Percentiles rank a stretch among this genome's conserved stretches.
phyloP scores from a whole-genome alignment of 2,329 filamentous ascomycete genomes.

The Pezicula rhizophila region DNA sequence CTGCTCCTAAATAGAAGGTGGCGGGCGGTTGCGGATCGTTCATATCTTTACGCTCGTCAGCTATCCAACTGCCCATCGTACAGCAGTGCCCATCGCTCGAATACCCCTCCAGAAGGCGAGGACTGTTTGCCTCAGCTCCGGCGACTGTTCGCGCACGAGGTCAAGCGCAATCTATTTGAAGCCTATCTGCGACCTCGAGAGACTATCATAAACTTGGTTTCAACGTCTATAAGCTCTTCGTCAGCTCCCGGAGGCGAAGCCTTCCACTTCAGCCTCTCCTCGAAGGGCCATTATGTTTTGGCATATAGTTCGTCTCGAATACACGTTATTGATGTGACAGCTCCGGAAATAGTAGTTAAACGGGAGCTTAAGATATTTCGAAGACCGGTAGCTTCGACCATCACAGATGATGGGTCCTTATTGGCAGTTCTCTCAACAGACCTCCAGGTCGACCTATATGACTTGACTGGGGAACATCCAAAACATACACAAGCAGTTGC shows the following conservation, averaged over 20 bases:
- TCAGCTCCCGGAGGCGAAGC: conserved; percentile 77
- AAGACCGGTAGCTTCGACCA: conserved; percentile 68
- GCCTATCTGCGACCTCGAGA: conserved; percentile 64
- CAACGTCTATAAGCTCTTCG: conserved; percentile 76
- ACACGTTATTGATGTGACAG: conserved; percentile 66
- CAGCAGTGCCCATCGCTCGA: conserved; percentile 39
- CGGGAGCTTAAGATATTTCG: conserved; percentile 76
- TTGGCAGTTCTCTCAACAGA: conserved; percentile 76
- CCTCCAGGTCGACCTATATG: conserved; percentile 83
- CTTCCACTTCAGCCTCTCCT: conserved; percentile 77
- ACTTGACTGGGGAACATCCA: conserved; percentile 57
- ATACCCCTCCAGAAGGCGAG: conserved; percentile 33
- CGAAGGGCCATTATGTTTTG: conserved; percentile 66
- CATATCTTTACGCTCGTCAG: conserved; percentile 57
- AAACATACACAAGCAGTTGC: conserved; percentile 68
- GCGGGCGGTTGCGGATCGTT: conserved; percentile 56
- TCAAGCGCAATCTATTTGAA: conserved; percentile 73
- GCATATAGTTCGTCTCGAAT: conserved; percentile 83
- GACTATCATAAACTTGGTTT: conserved; percentile 74
- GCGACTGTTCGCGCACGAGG: conserved; percentile 59
- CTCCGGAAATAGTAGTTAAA: conserved; percentile 54
- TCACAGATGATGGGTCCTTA: conserved; percentile 70
- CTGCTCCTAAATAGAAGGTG: conserved; percentile 60
- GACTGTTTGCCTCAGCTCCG: conserved; percentile 53
- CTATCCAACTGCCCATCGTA: conserved; percentile 56